phyloP scores from a whole-genome alignment of 176 grass and related monocot species.

The Hordeum marinum region DNA sequence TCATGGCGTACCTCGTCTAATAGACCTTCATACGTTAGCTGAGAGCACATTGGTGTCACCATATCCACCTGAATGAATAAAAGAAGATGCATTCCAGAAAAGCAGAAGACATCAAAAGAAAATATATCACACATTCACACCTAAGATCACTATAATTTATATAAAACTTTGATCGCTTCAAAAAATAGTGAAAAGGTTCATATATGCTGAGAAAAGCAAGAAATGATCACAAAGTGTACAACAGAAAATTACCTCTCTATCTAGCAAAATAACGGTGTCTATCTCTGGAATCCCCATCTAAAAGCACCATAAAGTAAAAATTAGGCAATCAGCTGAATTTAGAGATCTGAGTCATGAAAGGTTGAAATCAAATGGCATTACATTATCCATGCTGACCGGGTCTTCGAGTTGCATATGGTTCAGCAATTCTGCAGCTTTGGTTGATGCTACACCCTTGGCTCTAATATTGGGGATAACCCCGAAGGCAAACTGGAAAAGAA shows the following conservation, averaged over 20 bases:
- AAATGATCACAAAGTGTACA: not conserved
- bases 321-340: conserved; percentile 6
- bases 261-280: conserved; percentile 87
- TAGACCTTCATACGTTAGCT: conserved; percentile 96
- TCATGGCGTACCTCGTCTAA: conserved; percentile 73
- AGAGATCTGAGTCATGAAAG: conserved; percentile 14
- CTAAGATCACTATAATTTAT: not conserved
- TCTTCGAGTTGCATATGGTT: conserved; percentile 89
- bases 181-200: not conserved
- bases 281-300: conserved; percentile 88
- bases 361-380: conserved; percentile 31
- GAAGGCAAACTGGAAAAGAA: conserved; percentile 78
- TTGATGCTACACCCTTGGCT: conserved; percentile 81
- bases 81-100: conserved; percentile 7
- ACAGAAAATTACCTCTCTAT: conserved; percentile 73
- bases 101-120: not conserved
- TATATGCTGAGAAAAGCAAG: not conserved
- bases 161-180: not conserved
- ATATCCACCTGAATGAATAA: conserved; percentile 73
- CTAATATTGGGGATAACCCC: conserved; percentile 87
- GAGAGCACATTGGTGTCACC: conserved; percentile 97
- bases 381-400: conserved; percentile 85
- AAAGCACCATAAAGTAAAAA: conserved; percentile 4
- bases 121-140: not conserved
- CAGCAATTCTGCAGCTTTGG: conserved; percentile 82